These are phyloP conservation scores for Cryptomeria japonica DNA, from an alignment of 75 land plant genomes.

Conservation along the genomic window DNA sequence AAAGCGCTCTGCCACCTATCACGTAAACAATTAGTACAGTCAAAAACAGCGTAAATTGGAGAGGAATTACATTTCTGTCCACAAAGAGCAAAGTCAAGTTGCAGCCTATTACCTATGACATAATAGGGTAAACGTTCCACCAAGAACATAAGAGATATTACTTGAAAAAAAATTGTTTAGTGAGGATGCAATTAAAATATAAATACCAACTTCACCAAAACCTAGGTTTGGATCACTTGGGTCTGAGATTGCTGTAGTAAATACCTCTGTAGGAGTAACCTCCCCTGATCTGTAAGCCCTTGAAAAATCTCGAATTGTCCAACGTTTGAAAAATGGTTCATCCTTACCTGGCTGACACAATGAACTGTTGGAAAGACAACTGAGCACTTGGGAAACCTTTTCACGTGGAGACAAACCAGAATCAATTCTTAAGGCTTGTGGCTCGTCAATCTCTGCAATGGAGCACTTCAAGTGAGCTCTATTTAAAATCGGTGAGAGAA, in stretches of 20 bases:
- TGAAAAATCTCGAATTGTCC: conserved; percentile 72
- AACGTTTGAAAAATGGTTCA: conserved; percentile 36
- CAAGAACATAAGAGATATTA: not conserved
- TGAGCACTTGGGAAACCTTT: conserved; percentile 39
- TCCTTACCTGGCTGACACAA: not conserved
- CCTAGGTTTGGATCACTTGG: not conserved
- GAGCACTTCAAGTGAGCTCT: not conserved
- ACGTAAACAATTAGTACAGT: not conserved
- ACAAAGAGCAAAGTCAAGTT: not conserved
- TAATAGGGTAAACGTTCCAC: not conserved
- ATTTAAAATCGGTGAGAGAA: not conserved
- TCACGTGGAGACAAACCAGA: conserved; percentile 37
- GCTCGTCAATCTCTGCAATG: conserved; percentile 37
- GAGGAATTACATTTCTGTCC: not conserved
- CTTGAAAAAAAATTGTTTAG: not conserved
- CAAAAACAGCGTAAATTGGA: not conserved
- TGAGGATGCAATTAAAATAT: not conserved
- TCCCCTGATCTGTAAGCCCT: conserved; percentile 55
- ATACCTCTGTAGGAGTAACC: conserved; percentile 61
- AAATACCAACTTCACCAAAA: not conserved
- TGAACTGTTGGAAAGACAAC: conserved; percentile 38
- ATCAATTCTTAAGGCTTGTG: conserved; percentile 32
- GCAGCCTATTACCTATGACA: not conserved
- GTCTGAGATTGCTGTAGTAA: not conserved
- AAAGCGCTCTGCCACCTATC: conserved; percentile 32